Percentiles rank a stretch among this genome's conserved stretches.
Evolutionary conservation across 2,329 filamentous ascomycete species (phyloP).

Genomic region (Fusarium oxysporum): DNA sequence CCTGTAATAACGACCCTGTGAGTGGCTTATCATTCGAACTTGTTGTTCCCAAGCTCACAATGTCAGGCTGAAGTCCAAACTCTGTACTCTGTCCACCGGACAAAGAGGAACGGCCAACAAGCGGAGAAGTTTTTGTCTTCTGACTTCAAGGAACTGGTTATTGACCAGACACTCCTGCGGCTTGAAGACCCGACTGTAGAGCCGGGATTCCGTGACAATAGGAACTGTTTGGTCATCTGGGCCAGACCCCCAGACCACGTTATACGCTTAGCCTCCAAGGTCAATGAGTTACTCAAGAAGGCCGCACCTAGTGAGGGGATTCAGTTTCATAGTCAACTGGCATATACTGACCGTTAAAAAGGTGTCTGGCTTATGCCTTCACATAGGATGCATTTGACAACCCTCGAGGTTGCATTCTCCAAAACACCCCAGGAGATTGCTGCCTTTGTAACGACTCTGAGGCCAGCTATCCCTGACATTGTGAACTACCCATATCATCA

Average conservation of each 20-base stretch:
- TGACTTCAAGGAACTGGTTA: slow-evolving; percentile 75
- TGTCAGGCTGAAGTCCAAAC: slow-evolving; percentile 73
- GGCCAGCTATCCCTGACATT: slow-evolving; percentile 67
- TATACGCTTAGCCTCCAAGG: slow-evolving; percentile 70
- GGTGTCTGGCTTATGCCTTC: slow-evolving; percentile 89
- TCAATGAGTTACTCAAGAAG: slow-evolving; percentile 75
- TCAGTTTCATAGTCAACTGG: no score
- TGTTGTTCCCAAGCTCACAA: background rate
- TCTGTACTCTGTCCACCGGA: slow-evolving; percentile 80
- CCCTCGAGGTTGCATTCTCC: slow-evolving; percentile 86
- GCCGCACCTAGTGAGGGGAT: slow-evolving; percentile 74
- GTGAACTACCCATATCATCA: slow-evolving; percentile 74
- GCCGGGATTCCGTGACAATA: slow-evolving; percentile 77
- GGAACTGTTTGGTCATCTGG: slow-evolving; percentile 91
- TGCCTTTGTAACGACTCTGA: slow-evolving; percentile 68
- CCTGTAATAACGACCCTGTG: slow-evolving; percentile 76
- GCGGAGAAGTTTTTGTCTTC: slow-evolving; percentile 76
- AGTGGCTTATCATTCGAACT: slow-evolving; percentile 34
- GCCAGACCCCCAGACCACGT: slow-evolving; percentile 82
- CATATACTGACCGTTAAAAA: slow-evolving; percentile 49
- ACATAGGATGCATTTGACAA: slow-evolving; percentile 84
- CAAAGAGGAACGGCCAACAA: slow-evolving; percentile 80
- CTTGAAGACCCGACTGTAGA: slow-evolving; percentile 73
- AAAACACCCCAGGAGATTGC: slow-evolving; percentile 77
- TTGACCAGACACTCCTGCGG: slow-evolving; percentile 80